phyloP scores from a whole-genome alignment of 2,329 filamentous ascomycete genomes.

The Xylaria sp. region DNA sequence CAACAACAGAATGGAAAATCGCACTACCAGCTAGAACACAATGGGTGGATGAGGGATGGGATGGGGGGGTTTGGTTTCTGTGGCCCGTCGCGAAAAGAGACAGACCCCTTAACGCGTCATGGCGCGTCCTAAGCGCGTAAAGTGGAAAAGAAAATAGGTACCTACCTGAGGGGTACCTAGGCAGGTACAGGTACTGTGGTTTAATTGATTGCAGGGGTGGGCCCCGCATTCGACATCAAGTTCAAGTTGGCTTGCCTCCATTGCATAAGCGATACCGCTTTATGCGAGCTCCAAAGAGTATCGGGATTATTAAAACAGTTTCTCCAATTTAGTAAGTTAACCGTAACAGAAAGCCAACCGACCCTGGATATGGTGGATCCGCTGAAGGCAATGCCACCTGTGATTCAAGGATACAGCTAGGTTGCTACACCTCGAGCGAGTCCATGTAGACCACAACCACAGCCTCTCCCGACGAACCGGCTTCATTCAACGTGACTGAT shows the following conservation, averaged over 20 bases:
- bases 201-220: conserved; percentile 10
- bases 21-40: background rate
- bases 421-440: background rate
- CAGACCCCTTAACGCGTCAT: conserved; percentile 32
- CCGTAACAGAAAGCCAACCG: background rate
- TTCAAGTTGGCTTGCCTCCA: background rate
- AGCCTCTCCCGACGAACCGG: background rate
- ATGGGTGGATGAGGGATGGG: conserved; percentile 12
- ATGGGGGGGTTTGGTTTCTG: conserved; percentile 8
- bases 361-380: background rate
- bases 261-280: conserved; percentile 3
- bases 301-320: conserved; percentile 32
- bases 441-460: background rate
- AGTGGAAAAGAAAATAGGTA: conserved; percentile 37
- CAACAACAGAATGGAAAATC: background rate
- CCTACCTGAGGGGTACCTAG: no score
- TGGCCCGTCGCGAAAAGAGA: conserved; percentile 30
- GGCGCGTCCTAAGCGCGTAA: conserved; percentile 41
- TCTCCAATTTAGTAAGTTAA: conserved; percentile 15
- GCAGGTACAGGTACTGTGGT: background rate
- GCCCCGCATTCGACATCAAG: background rate
- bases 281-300: background rate
- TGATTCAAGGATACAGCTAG: background rate
- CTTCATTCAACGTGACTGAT: background rate
- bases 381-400: conserved; percentile 11